These are phyloP conservation scores for Coemansia pectinata DNA, from an alignment of 192 early-diverging fungal genomes.

Conservation along the genomic window DNA sequence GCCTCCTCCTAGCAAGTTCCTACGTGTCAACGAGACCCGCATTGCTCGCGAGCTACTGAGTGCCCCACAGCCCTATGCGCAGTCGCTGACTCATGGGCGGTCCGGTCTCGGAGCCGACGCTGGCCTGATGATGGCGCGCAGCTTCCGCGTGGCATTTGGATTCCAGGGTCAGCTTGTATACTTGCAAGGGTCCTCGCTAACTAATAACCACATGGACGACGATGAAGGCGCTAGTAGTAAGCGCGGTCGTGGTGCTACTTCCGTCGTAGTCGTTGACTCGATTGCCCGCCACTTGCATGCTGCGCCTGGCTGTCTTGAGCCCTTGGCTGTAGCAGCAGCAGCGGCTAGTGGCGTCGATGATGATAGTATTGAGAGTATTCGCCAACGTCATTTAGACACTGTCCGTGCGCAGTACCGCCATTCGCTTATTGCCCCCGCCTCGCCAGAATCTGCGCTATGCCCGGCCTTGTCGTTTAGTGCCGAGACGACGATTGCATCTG, in stretches of 20 bases:
- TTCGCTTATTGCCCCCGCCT: slow-evolving; percentile 1
- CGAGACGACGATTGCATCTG: slow-evolving; percentile 20
- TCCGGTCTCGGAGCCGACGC: slow-evolving; percentile 65
- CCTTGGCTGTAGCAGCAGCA: background rate
- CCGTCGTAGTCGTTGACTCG: slow-evolving; percentile 52
- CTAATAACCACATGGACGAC: background rate
- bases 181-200: slow-evolving; percentile 9
- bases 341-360: background rate
- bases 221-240: background rate
- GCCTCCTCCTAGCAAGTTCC: slow-evolving; percentile 43
- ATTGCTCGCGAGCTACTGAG: slow-evolving; percentile 15
- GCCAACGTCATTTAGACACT: slow-evolving; percentile 13
- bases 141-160: slow-evolving; percentile 85
- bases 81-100: slow-evolving; percentile 45
- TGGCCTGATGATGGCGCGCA: slow-evolving; percentile 77
- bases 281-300: slow-evolving; percentile 35
- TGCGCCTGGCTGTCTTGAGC: slow-evolving; percentile 9
- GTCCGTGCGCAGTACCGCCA: slow-evolving; percentile 36
- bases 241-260: slow-evolving; percentile 6
- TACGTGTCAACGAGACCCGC: slow-evolving; percentile 30
- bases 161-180: slow-evolving; percentile 69
- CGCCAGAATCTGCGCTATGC: background rate
- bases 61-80: slow-evolving; percentile 26
- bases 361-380: slow-evolving; percentile 7
- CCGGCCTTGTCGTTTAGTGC: slow-evolving; percentile 17